Conservation (phyloP, 225 moss, liverwort and hornwort species). For the Pseudoscleropodium purum region DNA sequence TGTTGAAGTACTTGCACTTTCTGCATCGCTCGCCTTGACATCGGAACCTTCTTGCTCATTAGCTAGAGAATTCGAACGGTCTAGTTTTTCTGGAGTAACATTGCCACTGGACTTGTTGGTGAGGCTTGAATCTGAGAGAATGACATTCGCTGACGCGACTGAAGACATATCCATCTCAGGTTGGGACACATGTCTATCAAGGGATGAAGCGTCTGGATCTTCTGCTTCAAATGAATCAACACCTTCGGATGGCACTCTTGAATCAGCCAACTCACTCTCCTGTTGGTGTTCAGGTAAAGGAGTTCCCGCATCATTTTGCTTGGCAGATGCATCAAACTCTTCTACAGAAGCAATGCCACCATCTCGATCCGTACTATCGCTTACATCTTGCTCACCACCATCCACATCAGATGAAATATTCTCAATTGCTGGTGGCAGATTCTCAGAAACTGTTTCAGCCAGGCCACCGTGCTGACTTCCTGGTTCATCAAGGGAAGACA, state of each 20-base stretch:
- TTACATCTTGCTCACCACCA: background rate
- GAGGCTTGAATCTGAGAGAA: background rate
- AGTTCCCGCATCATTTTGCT: background rate
- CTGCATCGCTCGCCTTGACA: constrained; percentile 7
- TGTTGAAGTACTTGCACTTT: background rate
- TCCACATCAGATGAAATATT: background rate
- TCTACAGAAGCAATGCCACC: background rate
- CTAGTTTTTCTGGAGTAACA: background rate
- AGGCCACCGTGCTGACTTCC: background rate
- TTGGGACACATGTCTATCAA: background rate
- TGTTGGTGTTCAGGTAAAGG: background rate
- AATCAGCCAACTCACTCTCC: background rate
- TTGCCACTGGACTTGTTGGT: background rate
- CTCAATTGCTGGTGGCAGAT: background rate
- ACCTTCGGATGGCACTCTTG: background rate
- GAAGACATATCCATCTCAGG: background rate
- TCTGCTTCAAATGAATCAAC: background rate
- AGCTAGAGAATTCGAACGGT: background rate
- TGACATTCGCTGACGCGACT: background rate
- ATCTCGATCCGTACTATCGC: background rate
- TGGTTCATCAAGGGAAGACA: background rate
- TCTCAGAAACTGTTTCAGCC: background rate
- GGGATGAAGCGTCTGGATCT: background rate
- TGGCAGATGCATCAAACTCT: background rate
- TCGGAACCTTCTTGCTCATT: background rate